Base-by-base conservation (phyloP, 208 protist genomes). In the Blastocrithidia nonstop region DNA sequence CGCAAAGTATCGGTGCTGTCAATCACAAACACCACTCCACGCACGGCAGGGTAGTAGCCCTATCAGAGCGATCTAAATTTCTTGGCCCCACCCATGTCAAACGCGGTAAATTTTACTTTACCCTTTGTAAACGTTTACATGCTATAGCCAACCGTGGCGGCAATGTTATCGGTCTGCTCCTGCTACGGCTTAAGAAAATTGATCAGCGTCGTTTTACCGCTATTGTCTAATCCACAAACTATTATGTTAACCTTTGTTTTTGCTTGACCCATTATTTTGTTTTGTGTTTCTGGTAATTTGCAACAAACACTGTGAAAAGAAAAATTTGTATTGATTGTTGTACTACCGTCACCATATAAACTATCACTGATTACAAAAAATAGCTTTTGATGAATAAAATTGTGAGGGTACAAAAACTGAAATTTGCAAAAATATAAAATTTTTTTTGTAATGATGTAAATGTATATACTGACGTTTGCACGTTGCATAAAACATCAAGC, bases 61-160 rank as follows among this genome's bases (percentile, higher is more conserved):
- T 94, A 76, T 96, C 95, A 98, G 36, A 98, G 63, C 3, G 72
- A 65, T 7, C 94, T 67, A 43, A 98, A 97, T 60, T 96, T 98
- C 71, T 98, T 95, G 38, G 98, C 92, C n/a, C 97, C 97, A 32
- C 83, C 81, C 61, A 98, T 97, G 73, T 99, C 96, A 73, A 97
- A 98, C 13, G 98, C 93, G n/a, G 89, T 98, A 55, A 98, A 98
- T 32, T 73, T 85, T 5, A 61, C 62, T 21, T 94, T 94, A 38
- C 96, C 96, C 48, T 92, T 97, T 28, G 87, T 69, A 29, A 99
- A 76, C n/a, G 55, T 72, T 27, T 92, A 78, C 1, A 88, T 77
- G 29, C 64, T 89, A 70, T 90, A 94, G 22, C 96, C 91, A 21
- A 99, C 94, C n/a, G 97, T 99, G 8, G 96, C 96, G 22, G 95